Percentiles rank a stretch among this genome's conserved stretches.
These are phyloP conservation scores for Sporisorium scitamineum DNA, from an alignment of 1,284 basidiomycete species.

Conservation along the genomic window DNA sequence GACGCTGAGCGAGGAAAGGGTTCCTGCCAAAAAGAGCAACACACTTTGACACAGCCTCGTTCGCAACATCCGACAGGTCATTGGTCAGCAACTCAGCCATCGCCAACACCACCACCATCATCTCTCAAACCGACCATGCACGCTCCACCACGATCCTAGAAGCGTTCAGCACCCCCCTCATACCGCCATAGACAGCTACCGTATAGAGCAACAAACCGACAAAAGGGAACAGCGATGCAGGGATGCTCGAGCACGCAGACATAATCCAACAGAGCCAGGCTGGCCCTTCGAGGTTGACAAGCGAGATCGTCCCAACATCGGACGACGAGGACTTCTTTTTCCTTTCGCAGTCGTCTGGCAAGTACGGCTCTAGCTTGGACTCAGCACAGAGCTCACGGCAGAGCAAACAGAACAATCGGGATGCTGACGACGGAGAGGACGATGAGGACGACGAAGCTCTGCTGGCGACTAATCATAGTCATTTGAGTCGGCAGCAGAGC, in stretches of 20 bases:
- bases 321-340: slow-evolving; percentile 45
- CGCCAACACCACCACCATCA: background rate
- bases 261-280: background rate
- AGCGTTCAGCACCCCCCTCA: background rate
- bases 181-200: background rate
- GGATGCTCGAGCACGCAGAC: slow-evolving; percentile 15
- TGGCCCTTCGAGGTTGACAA: background rate
- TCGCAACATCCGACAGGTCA: slow-evolving; percentile 5
- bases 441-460: slow-evolving; percentile 6
- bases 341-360: slow-evolving; percentile 30
- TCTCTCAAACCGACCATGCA: background rate
- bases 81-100: slow-evolving; percentile 16
- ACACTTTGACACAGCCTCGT: background rate
- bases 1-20: background rate
- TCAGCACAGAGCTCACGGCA: background rate
- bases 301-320: slow-evolving; percentile 33
- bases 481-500: background rate
- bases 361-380: slow-evolving; percentile 8
- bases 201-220: no score
- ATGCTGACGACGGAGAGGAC: background rate
- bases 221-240: slow-evolving; percentile 23
- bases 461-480: slow-evolving; percentile 5
- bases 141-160: background rate
- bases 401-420: background rate
- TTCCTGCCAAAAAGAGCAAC: slow-evolving; percentile 24